These are phyloP conservation scores for Botrytis aclada DNA, from an alignment of 2,329 filamentous ascomycete species.

Conservation along the genomic window DNA sequence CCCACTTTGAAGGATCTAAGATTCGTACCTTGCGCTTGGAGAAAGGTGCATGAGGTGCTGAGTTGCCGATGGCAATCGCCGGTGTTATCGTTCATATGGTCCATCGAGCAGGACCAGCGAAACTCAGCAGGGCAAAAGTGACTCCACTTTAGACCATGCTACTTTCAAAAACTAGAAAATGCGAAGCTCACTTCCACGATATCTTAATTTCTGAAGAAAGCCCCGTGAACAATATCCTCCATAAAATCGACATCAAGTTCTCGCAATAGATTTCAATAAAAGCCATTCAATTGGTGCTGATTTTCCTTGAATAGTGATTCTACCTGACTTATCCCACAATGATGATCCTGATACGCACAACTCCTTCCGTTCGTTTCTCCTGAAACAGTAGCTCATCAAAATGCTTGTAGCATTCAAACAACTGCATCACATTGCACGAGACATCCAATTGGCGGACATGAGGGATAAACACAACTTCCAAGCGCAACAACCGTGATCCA, in stretches of 20 bases:
- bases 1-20: not conserved
- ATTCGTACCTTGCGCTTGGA: not conserved
- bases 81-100: not conserved
- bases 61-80: not conserved
- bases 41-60: not conserved
- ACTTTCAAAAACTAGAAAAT: not conserved
- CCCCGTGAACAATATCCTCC: not conserved
- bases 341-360: not conserved
- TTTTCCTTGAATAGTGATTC: not conserved
- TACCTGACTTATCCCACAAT: not conserved
- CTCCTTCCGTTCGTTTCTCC: not conserved
- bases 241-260: not conserved
- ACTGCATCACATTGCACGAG: conserved; percentile 4
- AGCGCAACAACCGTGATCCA: conserved; percentile 2
- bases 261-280: not conserved
- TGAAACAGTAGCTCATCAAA: not conserved
- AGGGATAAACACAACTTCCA: conserved; percentile 4
- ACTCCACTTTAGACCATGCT: not conserved
- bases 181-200: not conserved
- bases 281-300: too few species aligned
- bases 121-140: not conserved
- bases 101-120: not conserved
- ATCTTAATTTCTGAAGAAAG: not conserved
- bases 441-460: conserved; percentile 6
- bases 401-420: not conserved